Conservation (phyloP, 2,329 filamentous ascomycete genomes). For the Penicillium expansum region DNA sequence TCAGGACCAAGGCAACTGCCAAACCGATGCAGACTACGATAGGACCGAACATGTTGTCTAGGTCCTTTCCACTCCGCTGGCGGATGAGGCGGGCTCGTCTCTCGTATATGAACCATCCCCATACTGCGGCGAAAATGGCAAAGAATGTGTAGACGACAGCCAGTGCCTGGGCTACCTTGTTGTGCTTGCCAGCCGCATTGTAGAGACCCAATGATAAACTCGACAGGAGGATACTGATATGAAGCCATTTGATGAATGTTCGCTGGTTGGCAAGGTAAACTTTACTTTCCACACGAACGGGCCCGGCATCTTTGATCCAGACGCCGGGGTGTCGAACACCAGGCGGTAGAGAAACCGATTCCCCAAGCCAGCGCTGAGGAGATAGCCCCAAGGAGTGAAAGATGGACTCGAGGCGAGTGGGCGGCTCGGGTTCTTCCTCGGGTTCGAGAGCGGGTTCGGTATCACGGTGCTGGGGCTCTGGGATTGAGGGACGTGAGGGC, state of each 20-base stretch:
- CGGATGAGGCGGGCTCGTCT: slow-evolving; percentile 74
- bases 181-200: slow-evolving; percentile 74
- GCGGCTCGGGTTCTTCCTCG: slow-evolving; percentile 47
- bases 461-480: slow-evolving; percentile 37
- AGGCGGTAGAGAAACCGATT: slow-evolving; percentile 65
- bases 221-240: slow-evolving; percentile 84
- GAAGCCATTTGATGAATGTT: slow-evolving; percentile 98
- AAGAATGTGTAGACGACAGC: slow-evolving; percentile 81
- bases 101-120: slow-evolving; percentile 84
- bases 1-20: slow-evolving; percentile 74
- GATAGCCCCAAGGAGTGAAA: slow-evolving; percentile 81
- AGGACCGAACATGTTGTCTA: slow-evolving; percentile 85
- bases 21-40: slow-evolving; percentile 77
- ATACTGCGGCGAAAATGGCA: slow-evolving; percentile 76
- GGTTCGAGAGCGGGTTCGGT: slow-evolving; percentile 26
- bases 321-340: slow-evolving; percentile 80
- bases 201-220: slow-evolving; percentile 80
- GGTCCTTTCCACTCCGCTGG: slow-evolving; percentile 83
- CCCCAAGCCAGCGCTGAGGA: slow-evolving; percentile 62
- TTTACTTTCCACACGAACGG: slow-evolving; percentile 91
- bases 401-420: slow-evolving; percentile 63
- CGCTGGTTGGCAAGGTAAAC: slow-evolving; percentile 98
- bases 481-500: slow-evolving; percentile 39
- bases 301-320: slow-evolving; percentile 93
- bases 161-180: slow-evolving; percentile 71